Conservation (phyloP, 2,329 filamentous ascomycete species). For the Rutstroemia sp. region DNA sequence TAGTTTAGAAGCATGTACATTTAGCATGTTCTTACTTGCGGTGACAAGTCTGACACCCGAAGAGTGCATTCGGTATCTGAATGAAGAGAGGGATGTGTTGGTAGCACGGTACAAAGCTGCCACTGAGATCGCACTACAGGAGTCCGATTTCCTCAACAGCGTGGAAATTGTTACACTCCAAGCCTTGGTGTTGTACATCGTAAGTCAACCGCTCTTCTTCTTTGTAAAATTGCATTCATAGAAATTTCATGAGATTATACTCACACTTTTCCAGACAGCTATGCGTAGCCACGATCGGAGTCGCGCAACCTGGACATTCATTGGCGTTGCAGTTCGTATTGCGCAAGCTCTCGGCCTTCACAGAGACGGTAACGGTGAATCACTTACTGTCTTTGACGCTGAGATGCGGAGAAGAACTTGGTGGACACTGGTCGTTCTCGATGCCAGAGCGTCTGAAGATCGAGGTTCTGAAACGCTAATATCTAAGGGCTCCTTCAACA, state of each 20-base stretch:
- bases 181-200: constrained; percentile 54
- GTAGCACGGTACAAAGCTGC: constrained; percentile 8
- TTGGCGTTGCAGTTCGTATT: constrained; percentile 30
- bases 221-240: neutral
- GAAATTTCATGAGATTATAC: no score
- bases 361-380: constrained; percentile 41
- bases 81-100: constrained; percentile 37
- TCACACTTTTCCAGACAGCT: neutral
- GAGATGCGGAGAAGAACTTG: constrained; percentile 45
- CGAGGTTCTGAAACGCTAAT: constrained; percentile 40
- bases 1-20: constrained; percentile 1
- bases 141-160: constrained; percentile 55
- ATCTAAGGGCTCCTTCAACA: constrained; percentile 37
- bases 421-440: constrained; percentile 42
- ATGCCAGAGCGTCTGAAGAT: constrained; percentile 41
- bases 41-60: constrained; percentile 35
- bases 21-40: constrained; percentile 1
- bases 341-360: constrained; percentile 39
- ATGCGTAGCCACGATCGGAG: constrained; percentile 24
- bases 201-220: constrained; percentile 31
- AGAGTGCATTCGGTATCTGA: constrained; percentile 41
- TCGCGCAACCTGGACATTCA: constrained; percentile 35
- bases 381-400: constrained; percentile 40
- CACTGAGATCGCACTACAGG: constrained; percentile 11
- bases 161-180: constrained; percentile 56